Conservation (phyloP, 495 filamentous ascomycete genomes). For the Daldinia caldariorum region DNA sequence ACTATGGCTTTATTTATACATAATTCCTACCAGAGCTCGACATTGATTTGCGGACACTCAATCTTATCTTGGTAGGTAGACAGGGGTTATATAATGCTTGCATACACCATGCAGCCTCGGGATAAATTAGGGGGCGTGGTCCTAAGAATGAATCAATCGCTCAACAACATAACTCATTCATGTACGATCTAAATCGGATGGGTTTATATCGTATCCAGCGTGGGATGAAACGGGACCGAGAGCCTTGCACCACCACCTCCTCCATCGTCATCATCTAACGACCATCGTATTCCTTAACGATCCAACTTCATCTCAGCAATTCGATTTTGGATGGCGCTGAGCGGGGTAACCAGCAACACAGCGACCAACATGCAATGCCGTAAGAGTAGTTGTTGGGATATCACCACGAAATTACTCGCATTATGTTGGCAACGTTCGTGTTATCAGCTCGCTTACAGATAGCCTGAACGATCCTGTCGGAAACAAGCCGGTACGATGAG, state of each 20-base stretch:
- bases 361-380: conserved; percentile 19
- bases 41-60: conserved; percentile 15
- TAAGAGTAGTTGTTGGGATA: background rate
- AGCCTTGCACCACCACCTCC: background rate
- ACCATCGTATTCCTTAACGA: conserved; percentile 8
- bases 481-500: background rate
- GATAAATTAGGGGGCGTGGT: conserved; percentile 39
- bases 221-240: conserved; percentile 18
- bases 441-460: background rate
- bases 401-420: conserved; percentile 19
- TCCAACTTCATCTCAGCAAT: background rate
- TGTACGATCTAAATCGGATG: background rate
- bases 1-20: conserved; percentile 15
- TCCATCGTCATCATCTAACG: conserved; percentile 2
- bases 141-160: conserved; percentile 18
- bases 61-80: conserved; percentile 31
- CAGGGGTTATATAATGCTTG: conserved; percentile 31
- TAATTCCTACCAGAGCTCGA: conserved; percentile 15
- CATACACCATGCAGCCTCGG: conserved; percentile 41
- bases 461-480: background rate
- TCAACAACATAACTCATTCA: conserved; percentile 19
- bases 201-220: conserved; percentile 16
- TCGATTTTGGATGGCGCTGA: conserved; percentile 7
- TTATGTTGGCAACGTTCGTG: conserved; percentile 1
- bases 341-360: conserved; percentile 28